Conservation (phyloP, 441 rosid genomes). For the Syzygium syzygioides region DNA sequence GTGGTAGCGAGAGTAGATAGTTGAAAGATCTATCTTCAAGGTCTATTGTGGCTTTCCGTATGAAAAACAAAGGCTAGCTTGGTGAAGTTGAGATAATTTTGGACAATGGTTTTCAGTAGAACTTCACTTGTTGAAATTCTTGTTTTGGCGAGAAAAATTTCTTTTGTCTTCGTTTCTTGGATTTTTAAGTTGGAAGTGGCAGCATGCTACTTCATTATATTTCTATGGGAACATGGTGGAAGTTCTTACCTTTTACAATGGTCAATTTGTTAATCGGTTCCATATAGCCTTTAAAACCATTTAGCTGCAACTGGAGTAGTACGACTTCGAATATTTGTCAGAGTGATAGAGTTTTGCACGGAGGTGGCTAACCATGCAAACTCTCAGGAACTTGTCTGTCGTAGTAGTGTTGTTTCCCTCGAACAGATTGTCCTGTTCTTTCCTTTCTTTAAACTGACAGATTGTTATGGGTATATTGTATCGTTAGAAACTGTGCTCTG, state of each 20-base stretch:
- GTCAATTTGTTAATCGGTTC: not conserved
- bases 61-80: not conserved
- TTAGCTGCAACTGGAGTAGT: not conserved
- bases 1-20: not conserved
- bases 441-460: not conserved
- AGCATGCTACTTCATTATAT: not conserved
- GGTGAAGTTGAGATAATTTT: not conserved
- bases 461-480: not conserved
- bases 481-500: not conserved
- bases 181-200: not conserved
- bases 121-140: not conserved
- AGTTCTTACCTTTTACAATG: not conserved
- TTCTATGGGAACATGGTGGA: not conserved
- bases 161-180: not conserved
- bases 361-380: not conserved
- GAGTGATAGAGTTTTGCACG: not conserved
- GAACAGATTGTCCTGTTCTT: not conserved
- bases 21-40: not conserved
- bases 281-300: not conserved
- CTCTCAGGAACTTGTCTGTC: not conserved
- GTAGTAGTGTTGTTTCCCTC: not conserved
- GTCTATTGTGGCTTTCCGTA: not conserved
- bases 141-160: not conserved
- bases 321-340: not conserved
- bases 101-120: not conserved